Conservation (phyloP, 352 stramenopile species). For the Phytophthora chlamydospora region DNA sequence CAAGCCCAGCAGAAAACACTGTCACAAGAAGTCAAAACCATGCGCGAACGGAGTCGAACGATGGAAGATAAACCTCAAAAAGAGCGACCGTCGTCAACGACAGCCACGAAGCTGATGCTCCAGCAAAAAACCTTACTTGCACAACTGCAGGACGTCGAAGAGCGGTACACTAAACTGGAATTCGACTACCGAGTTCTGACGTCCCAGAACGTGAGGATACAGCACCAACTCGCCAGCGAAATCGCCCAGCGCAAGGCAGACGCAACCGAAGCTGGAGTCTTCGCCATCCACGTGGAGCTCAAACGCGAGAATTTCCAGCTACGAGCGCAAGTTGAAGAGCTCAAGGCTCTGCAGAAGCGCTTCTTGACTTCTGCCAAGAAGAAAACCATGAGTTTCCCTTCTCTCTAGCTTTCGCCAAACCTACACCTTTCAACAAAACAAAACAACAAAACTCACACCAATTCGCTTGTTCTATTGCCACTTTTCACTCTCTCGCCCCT, state of each 20-base stretch:
- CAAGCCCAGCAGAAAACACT: slow-evolving; percentile 19
- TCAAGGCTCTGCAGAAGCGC: slow-evolving; percentile 69
- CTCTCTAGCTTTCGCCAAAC: slow-evolving; percentile 30
- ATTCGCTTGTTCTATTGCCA: slow-evolving; percentile 31
- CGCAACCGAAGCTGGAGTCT: slow-evolving; percentile 36
- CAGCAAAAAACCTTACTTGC: slow-evolving; percentile 35
- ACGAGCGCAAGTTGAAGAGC: slow-evolving; percentile 67
- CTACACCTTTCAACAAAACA: no score
- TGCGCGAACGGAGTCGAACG: slow-evolving; percentile 19
- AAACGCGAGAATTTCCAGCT: slow-evolving; percentile 80
- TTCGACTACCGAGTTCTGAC: slow-evolving; percentile 23
- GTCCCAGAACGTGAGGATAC: slow-evolving; percentile 17
- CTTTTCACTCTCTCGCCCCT: slow-evolving; percentile 6
- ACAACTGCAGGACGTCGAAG: slow-evolving; percentile 28
- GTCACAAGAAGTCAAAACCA: slow-evolving; percentile 18
- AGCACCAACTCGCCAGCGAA: slow-evolving; percentile 30
- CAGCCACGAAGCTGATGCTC: slow-evolving; percentile 28
- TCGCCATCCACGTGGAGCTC: slow-evolving; percentile 75
- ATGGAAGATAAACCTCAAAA: slow-evolving; percentile 24
- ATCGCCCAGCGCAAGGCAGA: slow-evolving; percentile 31
- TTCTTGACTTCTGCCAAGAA: slow-evolving; percentile 79
- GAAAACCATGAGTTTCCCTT: slow-evolving; percentile 71
- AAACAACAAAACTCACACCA: slow-evolving; percentile 12
- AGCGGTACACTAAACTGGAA: slow-evolving; percentile 26
- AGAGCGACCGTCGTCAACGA: slow-evolving; percentile 18